Percentiles rank a stretch among this genome's conserved stretches.
phyloP scores from a whole-genome alignment of 176 grass and related monocot species.

The Triticum dicoccoides region DNA sequence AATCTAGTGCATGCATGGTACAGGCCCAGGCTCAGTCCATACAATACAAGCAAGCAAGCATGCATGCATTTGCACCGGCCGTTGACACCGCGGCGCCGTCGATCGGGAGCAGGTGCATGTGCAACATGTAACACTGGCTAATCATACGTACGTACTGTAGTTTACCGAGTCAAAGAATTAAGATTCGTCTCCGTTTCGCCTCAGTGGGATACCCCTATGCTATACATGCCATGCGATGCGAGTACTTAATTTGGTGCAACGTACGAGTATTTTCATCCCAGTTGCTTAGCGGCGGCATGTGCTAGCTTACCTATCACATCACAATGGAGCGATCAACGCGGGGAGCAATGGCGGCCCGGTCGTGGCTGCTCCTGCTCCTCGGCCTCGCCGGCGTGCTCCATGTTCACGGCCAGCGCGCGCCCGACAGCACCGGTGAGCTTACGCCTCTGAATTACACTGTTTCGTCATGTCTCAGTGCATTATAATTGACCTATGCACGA shows the following conservation, averaged over 20 bases:
- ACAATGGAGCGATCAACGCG: not conserved
- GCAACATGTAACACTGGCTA: not conserved
- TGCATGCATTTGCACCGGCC: too few relatives aligned
- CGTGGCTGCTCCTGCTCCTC: slow-evolving; percentile 8
- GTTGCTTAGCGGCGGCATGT: too few relatives aligned
- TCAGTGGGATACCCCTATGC: not conserved
- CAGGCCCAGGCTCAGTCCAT: too few relatives aligned
- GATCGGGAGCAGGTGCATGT: not conserved
- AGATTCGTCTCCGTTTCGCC: not conserved
- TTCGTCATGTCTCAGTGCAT: not conserved
- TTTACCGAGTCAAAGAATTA: not conserved
- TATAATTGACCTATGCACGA: too few relatives aligned
- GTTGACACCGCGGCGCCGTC: not conserved
- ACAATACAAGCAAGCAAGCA: too few relatives aligned
- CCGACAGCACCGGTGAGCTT: slow-evolving; percentile 38
- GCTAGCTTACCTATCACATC: not conserved
- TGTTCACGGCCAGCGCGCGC: slow-evolving; percentile 17
- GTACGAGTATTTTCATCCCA: too few relatives aligned
- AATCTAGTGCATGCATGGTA: too few relatives aligned
- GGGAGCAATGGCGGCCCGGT: not conserved
- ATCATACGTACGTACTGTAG: not conserved
- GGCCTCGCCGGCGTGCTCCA: not conserved
- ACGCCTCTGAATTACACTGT: not conserved
- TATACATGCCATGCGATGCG: too few relatives aligned
- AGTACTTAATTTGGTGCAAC: too few relatives aligned